Evolutionary conservation across 345 rosid species (phyloP), one percentile per base, ranked within the genome.

Genomic region (Hibiscus syriacus): DNA sequence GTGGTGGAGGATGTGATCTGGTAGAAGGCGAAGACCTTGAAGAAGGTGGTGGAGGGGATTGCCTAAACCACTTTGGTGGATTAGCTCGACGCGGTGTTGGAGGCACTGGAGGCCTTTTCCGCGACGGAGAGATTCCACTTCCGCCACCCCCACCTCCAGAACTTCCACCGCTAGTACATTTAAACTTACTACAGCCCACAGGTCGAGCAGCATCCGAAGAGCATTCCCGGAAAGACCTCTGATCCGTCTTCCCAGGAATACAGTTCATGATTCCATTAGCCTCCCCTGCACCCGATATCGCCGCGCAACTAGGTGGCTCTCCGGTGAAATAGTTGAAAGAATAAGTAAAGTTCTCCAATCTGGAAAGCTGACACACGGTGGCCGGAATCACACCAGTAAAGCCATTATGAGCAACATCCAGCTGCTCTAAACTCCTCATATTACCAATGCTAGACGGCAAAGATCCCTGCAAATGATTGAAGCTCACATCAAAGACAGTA

Each of bases 401-500:
- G 1, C 72, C 71, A 50, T 85, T 89, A 53, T 86, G 82, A 0
- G 85, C 92, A 62, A 86, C 81, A 66, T 89, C 61, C 25, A 89
- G 87, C 67, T 86, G 88, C 80, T 89, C 90, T 50, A 89, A 77
- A 12, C 79, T 83, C 84, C 82, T 86, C 90, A 89, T 82, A 65
- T 73, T 77, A 5, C 86, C 92, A 50, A 86, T 27, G 19, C 76
- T 57, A 6, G 81, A 57, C 0, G 90, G 92, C 67, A 89, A 68
- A 8, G 79, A 70, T 23, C 96, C 96, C 27, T 75, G 86, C 2
- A 89, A 80, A 71, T 63, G 48, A 64, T 89, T 89, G 54, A 80
- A 78, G 48, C 88, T 83, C 7, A 85, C 85, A 72, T 89, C 96
- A 48, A 89, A 82, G 16, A 89, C 96, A 0, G 87, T 85, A 0